Evolutionary conservation across 2,329 filamentous ascomycete species (phyloP), one percentile per base, ranked within the genome.

Genomic region (Westerdykella ornata): DNA sequence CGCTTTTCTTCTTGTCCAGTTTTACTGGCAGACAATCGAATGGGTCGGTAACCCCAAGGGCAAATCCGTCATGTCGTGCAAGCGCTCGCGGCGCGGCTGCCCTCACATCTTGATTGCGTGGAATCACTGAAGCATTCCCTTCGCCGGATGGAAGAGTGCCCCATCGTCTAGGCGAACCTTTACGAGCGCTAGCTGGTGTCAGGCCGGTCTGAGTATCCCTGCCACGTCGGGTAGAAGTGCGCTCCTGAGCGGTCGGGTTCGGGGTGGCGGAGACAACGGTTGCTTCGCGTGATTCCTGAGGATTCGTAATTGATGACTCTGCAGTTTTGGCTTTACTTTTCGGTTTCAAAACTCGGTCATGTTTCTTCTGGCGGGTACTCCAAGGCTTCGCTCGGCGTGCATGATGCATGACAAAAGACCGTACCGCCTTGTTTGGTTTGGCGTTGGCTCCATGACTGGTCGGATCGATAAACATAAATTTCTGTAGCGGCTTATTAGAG

Each of bases 351-450:
- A 26, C 13, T 39, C 38, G 30, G 22, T 19, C 9, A 28, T 14
- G n/a, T 20, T 41, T 54, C 49, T 53, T 56, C 38, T 56, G 29
- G 56, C 48, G 52, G 28, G 59, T 62, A 39, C 56, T 60, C 61
- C 61, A 65, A 3, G 52, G 46, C 44, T 58, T 57, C 38, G 56
- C 51, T 35, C 54, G 52, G 15, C 61, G 49, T 13, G 58, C 61
- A 26, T 55, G 53, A 33, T 63, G 60, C 61, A 65, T 65, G 3
- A 65, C 60, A 53, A 63, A 63, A n/a, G 58, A 61, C 34, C 61
- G 42, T 11, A 63, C 58, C 7, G 49, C 48, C 41, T 55, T 58
- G 33, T 62, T 49, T 12, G 58, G 60, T 37, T 63, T 63, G 14
- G 56, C 51, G 28, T 58, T 59, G 13, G 52, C 42, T 8, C 57